A percentile compares a stretch with the other conserved stretches of the same genome.
Conservation (phyloP, 78 protist genomes). For the Cavenderia fasciculata region DNA sequence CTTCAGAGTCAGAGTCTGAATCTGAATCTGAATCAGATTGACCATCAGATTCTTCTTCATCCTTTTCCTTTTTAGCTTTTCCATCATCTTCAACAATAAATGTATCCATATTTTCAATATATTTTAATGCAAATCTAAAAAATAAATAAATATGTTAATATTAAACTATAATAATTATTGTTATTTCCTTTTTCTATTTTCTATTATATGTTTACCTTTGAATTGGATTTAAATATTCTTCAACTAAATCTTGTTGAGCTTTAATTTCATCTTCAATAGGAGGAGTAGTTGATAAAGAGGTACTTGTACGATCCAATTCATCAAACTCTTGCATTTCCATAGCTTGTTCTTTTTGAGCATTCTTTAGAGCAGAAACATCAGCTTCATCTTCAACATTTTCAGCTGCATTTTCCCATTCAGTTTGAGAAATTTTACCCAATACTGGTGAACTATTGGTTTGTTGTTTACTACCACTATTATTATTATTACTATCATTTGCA, state of each 20-base stretch:
- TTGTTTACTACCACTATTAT: not conserved
- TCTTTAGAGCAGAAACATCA: conserved; percentile 38
- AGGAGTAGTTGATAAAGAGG: not conserved
- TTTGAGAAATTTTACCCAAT: conserved; percentile 6
- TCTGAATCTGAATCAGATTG: too few relatives aligned
- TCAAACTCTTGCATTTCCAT: conserved; percentile 65
- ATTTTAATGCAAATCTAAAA: conserved; percentile 35
- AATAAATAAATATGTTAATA: not conserved
- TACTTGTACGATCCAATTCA: not conserved
- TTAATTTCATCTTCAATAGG: conserved; percentile 44
- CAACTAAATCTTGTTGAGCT: conserved; percentile 52
- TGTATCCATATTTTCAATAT: conserved; percentile 2
- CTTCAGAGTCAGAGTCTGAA: not conserved
- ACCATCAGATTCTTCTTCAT: not conserved
- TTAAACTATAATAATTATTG: not conserved
- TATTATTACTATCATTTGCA: not conserved
- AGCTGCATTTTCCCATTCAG: conserved; percentile 62
- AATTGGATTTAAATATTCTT: conserved; percentile 64
- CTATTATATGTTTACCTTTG: conserved; percentile 1
- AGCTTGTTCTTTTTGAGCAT: conserved; percentile 59
- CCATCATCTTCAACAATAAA: not conserved
- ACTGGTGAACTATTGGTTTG: not conserved
- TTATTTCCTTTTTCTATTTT: not conserved
- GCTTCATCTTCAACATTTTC: conserved; percentile 68
- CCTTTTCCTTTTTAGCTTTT: not conserved